A percentile compares a stretch with the other conserved stretches of the same genome.
phyloP scores from a whole-genome alignment of 2,329 filamentous ascomycete species.

The Cytospora piceicola region DNA sequence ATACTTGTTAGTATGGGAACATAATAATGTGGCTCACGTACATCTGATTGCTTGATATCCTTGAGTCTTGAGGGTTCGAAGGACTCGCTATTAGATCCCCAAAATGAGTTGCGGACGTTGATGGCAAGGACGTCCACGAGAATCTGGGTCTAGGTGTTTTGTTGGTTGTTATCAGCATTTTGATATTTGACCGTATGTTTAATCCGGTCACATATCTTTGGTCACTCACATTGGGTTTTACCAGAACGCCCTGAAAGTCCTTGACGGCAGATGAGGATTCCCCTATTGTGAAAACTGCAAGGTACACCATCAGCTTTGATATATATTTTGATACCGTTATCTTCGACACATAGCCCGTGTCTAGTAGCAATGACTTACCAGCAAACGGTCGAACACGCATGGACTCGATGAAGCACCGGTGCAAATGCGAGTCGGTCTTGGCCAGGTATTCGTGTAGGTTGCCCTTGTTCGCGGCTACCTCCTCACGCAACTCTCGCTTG shows the following conservation, averaged over 20 bases:
- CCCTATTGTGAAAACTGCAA: slow-evolving; percentile 3
- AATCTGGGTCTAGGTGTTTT: background rate
- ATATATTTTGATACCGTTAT: too few relatives aligned
- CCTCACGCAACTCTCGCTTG: background rate
- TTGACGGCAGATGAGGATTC: background rate
- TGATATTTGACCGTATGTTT: too few relatives aligned
- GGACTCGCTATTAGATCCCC: slow-evolving; percentile 4
- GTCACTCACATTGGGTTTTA: slow-evolving; percentile 8
- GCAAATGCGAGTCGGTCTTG: slow-evolving; percentile 5
- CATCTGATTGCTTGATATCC: slow-evolving; percentile 13
- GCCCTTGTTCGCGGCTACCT: background rate
- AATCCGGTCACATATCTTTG: too few relatives aligned
- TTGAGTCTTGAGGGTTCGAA: slow-evolving; percentile 6
- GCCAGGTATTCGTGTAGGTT: slow-evolving; percentile 1
- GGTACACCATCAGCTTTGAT: background rate
- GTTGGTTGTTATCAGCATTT: background rate
- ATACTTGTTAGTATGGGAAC: too few relatives aligned
- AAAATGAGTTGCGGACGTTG: slow-evolving; percentile 16
- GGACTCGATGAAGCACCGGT: slow-evolving; percentile 8
- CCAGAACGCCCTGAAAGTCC: slow-evolving; percentile 10
- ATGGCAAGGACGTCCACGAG: slow-evolving; percentile 4
- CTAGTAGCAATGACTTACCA: too few relatives aligned
- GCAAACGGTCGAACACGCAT: background rate
- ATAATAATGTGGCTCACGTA: too few relatives aligned
- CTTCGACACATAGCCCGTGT: too few relatives aligned